Percentiles rank a stretch among this genome's conserved stretches.
phyloP scores from a whole-genome alignment of 2,329 filamentous ascomycete species.

The Thelonectria olida region DNA sequence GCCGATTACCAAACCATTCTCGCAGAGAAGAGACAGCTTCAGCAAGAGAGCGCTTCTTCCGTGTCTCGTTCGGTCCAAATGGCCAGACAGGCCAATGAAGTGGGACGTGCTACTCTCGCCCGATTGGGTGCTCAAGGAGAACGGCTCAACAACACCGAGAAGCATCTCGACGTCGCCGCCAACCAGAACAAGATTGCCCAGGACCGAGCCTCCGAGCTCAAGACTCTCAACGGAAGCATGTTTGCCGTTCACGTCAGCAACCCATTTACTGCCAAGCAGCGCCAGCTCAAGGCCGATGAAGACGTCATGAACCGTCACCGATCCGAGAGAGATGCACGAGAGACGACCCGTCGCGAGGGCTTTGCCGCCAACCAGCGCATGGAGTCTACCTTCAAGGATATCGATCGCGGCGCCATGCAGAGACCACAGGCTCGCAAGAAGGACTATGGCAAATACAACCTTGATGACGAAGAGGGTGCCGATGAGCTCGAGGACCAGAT shows the following conservation, averaged over 20 bases:
- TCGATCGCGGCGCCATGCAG: constrained; percentile 42
- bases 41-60: constrained; percentile 72
- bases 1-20: constrained; percentile 73
- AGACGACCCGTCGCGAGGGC: constrained; percentile 65
- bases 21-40: constrained; percentile 69
- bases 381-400: constrained; percentile 59
- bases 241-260: constrained; percentile 84
- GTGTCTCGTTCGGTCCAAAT: constrained; percentile 52
- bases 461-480: constrained; percentile 73
- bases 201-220: constrained; percentile 83
- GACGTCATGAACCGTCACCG: constrained; percentile 75
- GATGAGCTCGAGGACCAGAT: constrained; percentile 62
- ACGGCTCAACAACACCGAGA: constrained; percentile 82
- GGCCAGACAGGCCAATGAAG: constrained; percentile 55
- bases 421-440: constrained; percentile 49
- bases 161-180: constrained; percentile 81
- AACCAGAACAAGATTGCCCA: constrained; percentile 80
- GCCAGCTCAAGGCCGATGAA: constrained; percentile 71
- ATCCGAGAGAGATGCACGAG: constrained; percentile 71
- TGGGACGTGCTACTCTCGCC: constrained; percentile 77
- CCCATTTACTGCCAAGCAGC: constrained; percentile 77
- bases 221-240: constrained; percentile 89
- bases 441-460: constrained; percentile 72
- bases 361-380: constrained; percentile 62
- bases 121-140: constrained; percentile 83